Conservation (phyloP, 108 stramenopile genomes). For the Cyclotella sp. region DNA sequence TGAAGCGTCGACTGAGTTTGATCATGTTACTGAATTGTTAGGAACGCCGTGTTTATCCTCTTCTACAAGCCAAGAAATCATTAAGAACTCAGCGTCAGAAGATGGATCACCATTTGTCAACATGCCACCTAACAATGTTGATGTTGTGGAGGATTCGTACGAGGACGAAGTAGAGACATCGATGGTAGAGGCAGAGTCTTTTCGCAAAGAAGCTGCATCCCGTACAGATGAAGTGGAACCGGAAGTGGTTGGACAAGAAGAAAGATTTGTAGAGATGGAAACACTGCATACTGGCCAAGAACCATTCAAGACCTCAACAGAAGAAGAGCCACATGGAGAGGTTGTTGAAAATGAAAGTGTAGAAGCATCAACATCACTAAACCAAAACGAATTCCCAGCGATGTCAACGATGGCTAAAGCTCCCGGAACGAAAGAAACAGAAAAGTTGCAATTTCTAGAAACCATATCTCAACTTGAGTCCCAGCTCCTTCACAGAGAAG, state of each 20-base stretch:
- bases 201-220: not conserved
- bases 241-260: not conserved
- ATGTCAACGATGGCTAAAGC: not conserved
- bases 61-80: not conserved
- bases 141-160: not conserved
- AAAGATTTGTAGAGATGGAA: not conserved
- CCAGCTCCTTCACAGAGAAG: constrained; percentile 61
- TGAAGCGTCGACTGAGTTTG: not conserved
- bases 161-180: not conserved
- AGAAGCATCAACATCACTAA: not conserved
- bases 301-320: not conserved
- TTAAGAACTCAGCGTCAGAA: not conserved
- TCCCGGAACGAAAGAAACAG: constrained; percentile 28
- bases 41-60: not conserved
- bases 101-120: not conserved
- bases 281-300: not conserved
- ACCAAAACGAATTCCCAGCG: not conserved
- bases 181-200: not conserved
- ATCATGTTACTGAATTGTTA: not conserved
- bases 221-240: not conserved
- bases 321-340: not conserved
- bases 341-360: not conserved
- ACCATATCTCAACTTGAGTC: constrained; percentile 39
- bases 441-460: constrained; percentile 29
- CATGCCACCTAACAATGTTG: not conserved